phyloP scores from a whole-genome alignment of 2,329 filamentous ascomycete genomes.

The Fusarium poae region DNA sequence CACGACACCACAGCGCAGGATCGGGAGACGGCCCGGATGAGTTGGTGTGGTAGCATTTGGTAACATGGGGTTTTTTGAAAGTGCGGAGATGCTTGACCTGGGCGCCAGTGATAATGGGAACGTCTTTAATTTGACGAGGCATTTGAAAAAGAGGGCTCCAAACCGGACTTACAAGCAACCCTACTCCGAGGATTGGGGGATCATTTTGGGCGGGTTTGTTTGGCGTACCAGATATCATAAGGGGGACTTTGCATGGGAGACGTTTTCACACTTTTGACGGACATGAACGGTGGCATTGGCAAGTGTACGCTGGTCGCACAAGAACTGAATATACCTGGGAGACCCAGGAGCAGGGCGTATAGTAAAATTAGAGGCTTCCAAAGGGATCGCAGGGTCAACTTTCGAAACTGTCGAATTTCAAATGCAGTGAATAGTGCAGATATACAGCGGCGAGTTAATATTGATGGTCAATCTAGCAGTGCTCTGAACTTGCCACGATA shows the following conservation, averaged over 20 bases:
- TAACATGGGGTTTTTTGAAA: conserved; percentile 16
- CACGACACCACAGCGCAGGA: conserved; percentile 11
- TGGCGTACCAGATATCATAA: conserved; percentile 24
- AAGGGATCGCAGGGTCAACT: conserved; percentile 15
- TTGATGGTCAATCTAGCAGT: background rate
- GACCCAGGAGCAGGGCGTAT: conserved; percentile 16
- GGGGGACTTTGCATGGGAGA: conserved; percentile 15
- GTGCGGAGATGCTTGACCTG: conserved; percentile 21
- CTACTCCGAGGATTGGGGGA: background rate
- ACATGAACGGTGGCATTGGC: conserved; percentile 18
- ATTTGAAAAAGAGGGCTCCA: conserved; percentile 13
- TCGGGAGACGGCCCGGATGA: conserved; percentile 30
- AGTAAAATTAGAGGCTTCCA: conserved; percentile 35
- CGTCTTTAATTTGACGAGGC: conserved; percentile 6
- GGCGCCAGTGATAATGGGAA: conserved; percentile 14
- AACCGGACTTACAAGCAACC: conserved; percentile 2
- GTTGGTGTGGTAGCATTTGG: conserved; percentile 32
- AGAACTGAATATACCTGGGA: conserved; percentile 42
- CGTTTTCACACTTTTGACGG: conserved; percentile 10
- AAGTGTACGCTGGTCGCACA: conserved; percentile 41
- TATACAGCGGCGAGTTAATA: background rate
- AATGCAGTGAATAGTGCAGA: background rate
- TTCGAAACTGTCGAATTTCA: conserved; percentile 1
- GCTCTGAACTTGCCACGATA: background rate
- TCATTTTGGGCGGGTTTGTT: conserved; percentile 26